Base-by-base conservation (phyloP, 768 basidiomycete species). In the Psilocybe cubensis region DNA sequence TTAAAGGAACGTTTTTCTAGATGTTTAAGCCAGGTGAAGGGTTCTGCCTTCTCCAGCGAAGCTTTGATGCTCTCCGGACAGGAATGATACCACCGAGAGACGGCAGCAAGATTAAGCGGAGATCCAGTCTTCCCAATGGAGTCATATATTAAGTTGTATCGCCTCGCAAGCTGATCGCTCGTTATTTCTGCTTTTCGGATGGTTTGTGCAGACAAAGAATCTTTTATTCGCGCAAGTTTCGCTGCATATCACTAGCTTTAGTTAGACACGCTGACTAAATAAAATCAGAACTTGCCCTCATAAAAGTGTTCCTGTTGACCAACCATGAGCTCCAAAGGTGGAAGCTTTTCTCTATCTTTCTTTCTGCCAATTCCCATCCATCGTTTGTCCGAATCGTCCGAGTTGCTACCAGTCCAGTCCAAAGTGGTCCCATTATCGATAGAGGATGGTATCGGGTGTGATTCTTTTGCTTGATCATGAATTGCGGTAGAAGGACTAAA, bases 11-110 rank as follows among this genome's bases (percentile, higher is more conserved):
- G 77, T 58, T 76, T 83, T 45, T 86, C 82, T 46, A 84, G 73
- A 60, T 91, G 87, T 63, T 84, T 88, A 25, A 91, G 72, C 91
- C 90, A 92, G 6, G 85, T 84, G 44, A 88, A 76, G 6, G 90
- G 88, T 65, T 92, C 91, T 0, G 82, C 79, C 51, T 79, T 78
- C 53, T 88, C 88, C 23, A 92, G 66, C 24, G 81, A 75, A n/a
- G 74, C 69, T 56, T 75, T 82, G 8, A 81, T 70, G n/a, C 75
- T 63, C 8, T 70, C 63, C 27, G 82, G 79, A 54, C 84, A 83
- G 27, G 71, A 69, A n/a, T 74, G 68, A 61, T 85, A 83, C 91
- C 91, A 92, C 18, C 79, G 82, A 27, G 76, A 78, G 25, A 85
- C 77, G 41, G 77, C 75, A 18, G 76, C 72, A 7, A 85, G 75